These are phyloP conservation scores for Ganoderma lucidum DNA, from an alignment of 1,284 basidiomycete species.

Conservation along the genomic window DNA sequence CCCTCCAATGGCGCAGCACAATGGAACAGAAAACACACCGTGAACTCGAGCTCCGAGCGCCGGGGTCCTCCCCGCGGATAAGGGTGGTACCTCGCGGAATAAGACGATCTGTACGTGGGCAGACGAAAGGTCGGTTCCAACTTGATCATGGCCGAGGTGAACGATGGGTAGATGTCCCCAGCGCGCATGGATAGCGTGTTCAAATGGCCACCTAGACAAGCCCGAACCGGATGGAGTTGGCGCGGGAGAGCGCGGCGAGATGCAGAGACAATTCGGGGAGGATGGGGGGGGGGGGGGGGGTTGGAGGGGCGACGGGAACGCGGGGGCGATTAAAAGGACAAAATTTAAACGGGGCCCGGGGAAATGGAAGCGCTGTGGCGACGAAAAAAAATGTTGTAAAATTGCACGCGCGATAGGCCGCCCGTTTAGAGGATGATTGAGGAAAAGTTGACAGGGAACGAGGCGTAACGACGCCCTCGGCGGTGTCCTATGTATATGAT, in stretches of 20 bases:
- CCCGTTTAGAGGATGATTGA: constrained; percentile 7
- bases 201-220: background rate
- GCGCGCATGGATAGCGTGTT: background rate
- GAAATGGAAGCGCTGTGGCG: background rate
- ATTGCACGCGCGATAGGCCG: constrained; percentile 4
- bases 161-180: background rate
- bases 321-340: background rate
- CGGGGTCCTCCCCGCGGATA: background rate
- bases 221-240: background rate
- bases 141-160: background rate
- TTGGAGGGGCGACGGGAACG: background rate
- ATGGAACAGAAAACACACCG: background rate
- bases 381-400: background rate
- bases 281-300: background rate
- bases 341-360: background rate
- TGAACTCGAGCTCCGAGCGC: background rate
- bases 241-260: background rate
- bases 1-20: background rate
- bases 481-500: background rate
- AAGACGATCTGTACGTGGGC: background rate
- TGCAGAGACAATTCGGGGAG: background rate
- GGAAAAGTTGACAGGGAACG: constrained; percentile 4
- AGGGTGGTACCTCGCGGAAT: background rate
- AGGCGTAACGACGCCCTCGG: background rate
- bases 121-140: background rate